Evolutionary conservation across 2,329 filamentous ascomycete genomes (phyloP), one percentile per base, ranked within the genome.

Genomic region (Scleromitrula shiraiana): DNA sequence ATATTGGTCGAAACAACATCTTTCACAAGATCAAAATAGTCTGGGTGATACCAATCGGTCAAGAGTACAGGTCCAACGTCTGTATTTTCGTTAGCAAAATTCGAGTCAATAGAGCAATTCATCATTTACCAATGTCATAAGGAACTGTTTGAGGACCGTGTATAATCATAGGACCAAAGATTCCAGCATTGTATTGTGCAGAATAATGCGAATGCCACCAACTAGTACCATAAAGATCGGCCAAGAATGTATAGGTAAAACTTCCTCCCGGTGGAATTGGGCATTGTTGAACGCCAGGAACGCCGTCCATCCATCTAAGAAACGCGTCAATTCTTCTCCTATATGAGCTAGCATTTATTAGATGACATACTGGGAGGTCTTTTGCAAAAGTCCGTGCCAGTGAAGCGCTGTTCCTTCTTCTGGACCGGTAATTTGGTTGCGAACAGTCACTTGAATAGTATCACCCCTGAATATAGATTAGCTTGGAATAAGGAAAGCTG

Each of bases 171-270:
- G 71, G 72, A 0, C 81, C 82, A 33, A 76, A 67, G 0, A 82
- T 62, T 0, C 81, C 82, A 44, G 81, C 71, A 57, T 53, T 70
- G 50, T 71, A 71, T 53, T 72, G 70, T 10, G 64, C 60, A 27
- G 67, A 67, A 56, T 76, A 76, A 59, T 83, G 80, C 1, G 73
- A 77, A 61, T 83, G 80, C 49, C 81, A 82, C 76, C 77, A 82
- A 30, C 42, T 46, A 22, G 33, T 39, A 6, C 42, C 44, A 12
- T 41, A 47, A 2, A 33, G 36, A 41, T 47, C 44, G 15, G 44
- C 44, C 29, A 41, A 22, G 50, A 63, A 63, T 4, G 40, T 49
- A 45, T 64, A 64, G 27, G 54, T 59, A 39, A 62, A 62, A 9
- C 33, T 53, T 20, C 50, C 49, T 49, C 56, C 75, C 0, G 75